phyloP scores from a whole-genome alignment of 2,329 filamentous ascomycete species.

The Metarhizium brunneum region DNA sequence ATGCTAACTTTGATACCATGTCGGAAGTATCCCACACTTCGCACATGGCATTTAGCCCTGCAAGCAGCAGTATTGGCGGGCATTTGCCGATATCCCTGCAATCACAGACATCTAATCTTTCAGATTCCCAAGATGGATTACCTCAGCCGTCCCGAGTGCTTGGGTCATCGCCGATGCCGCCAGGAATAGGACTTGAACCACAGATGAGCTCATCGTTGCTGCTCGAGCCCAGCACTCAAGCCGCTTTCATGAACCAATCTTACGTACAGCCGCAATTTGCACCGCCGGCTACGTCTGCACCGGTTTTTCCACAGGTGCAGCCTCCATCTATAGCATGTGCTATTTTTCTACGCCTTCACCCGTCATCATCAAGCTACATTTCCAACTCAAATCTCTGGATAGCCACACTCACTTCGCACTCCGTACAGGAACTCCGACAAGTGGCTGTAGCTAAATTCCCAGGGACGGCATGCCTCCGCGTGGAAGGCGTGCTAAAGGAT shows the following conservation, averaged over 20 bases:
- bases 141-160: slow-evolving; percentile 16
- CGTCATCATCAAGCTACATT: slow-evolving; percentile 49
- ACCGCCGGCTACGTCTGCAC: slow-evolving; percentile 12
- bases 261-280: slow-evolving; percentile 21
- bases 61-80: slow-evolving; percentile 10
- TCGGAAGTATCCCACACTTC: slow-evolving; percentile 14
- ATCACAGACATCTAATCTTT: slow-evolving; percentile 11
- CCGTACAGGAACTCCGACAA: slow-evolving; percentile 54
- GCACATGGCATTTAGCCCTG: slow-evolving; percentile 15
- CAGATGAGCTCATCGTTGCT: slow-evolving; percentile 30
- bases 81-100: slow-evolving; percentile 14
- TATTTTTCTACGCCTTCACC: slow-evolving; percentile 61
- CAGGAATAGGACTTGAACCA: slow-evolving; percentile 20
- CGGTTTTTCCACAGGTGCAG: slow-evolving; percentile 15
- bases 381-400: slow-evolving; percentile 52
- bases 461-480: slow-evolving; percentile 45
- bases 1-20: slow-evolving; percentile 14
- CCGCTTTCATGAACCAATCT: slow-evolving; percentile 24
- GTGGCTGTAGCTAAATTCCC: slow-evolving; percentile 52
- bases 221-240: slow-evolving; percentile 27
- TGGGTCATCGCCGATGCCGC: slow-evolving; percentile 12
- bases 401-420: slow-evolving; percentile 47
- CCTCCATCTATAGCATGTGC: slow-evolving; percentile 31
- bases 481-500: slow-evolving; percentile 59
- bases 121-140: slow-evolving; percentile 10